Evolutionary conservation across 2,329 filamentous ascomycete species (phyloP).

Genomic region (Coniochaeta sp.): DNA sequence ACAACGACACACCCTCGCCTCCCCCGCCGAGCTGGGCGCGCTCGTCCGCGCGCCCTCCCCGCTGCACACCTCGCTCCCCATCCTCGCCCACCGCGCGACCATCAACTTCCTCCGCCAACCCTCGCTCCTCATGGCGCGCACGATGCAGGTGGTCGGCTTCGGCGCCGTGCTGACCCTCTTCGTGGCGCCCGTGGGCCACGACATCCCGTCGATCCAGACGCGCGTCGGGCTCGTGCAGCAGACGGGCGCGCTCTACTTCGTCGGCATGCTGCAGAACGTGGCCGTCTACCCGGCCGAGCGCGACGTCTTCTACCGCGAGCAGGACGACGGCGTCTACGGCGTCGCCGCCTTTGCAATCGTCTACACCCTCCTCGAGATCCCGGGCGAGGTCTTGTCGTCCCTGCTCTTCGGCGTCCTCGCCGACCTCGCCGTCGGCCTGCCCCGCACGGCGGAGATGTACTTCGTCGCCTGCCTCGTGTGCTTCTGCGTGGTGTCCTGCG

Average conservation of each 20-base stretch:
- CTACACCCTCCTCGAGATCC: slow-evolving; percentile 64
- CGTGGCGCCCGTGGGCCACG: slow-evolving; percentile 62
- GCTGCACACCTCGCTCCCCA: slow-evolving; percentile 49
- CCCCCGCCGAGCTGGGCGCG: slow-evolving; percentile 65
- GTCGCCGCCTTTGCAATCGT: slow-evolving; percentile 64
- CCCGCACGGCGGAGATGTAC: slow-evolving; percentile 55
- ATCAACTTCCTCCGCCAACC: slow-evolving; percentile 66
- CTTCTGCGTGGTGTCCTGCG: slow-evolving; percentile 67
- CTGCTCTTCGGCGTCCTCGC: slow-evolving; percentile 59
- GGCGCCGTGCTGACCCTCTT: slow-evolving; percentile 58
- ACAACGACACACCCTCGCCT: slow-evolving; percentile 43
- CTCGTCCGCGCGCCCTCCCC: slow-evolving; percentile 57
- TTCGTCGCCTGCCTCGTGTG: slow-evolving; percentile 62
- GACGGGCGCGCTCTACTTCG: slow-evolving; percentile 63
- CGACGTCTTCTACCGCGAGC: slow-evolving; percentile 71
- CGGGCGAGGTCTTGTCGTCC: slow-evolving; percentile 60
- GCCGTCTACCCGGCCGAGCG: slow-evolving; percentile 65
- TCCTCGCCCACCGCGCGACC: slow-evolving; percentile 58
- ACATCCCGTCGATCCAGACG: slow-evolving; percentile 66
- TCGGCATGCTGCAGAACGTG: slow-evolving; percentile 75
- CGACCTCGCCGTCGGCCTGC: slow-evolving; percentile 58
- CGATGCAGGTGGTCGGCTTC: slow-evolving; percentile 60
- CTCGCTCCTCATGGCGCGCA: slow-evolving; percentile 54
- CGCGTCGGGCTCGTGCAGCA: slow-evolving; percentile 69
- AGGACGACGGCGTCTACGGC: slow-evolving; percentile 65